These are phyloP conservation scores for Pterocarpus santalinus DNA, from an alignment of 306 rosid genomes.

Conservation along the genomic window DNA sequence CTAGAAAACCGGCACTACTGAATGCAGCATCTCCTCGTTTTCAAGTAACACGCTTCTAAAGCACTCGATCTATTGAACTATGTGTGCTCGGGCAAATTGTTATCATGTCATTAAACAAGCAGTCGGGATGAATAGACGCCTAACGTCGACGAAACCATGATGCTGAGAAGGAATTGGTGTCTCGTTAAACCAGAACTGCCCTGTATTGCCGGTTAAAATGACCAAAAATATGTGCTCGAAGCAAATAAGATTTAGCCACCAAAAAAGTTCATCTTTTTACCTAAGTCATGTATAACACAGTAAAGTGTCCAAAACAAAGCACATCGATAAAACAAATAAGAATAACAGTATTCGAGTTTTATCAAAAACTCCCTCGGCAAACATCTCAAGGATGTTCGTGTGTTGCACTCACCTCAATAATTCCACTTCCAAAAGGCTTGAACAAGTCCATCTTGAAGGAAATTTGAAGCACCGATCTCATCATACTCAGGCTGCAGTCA, in stretches of 20 bases:
- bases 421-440: not conserved
- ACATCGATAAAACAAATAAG: not conserved
- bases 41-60: not conserved
- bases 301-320: conserved; percentile 9
- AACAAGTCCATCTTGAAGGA: not conserved
- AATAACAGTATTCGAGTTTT: not conserved
- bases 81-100: not conserved
- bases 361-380: conserved; percentile 33
- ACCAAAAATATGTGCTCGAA: not conserved
- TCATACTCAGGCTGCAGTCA: not conserved
- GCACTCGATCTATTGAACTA: not conserved
- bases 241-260: not conserved
- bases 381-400: conserved; percentile 3
- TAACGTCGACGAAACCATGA: not conserved
- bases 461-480: not conserved
- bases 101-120: not conserved
- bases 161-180: not conserved
- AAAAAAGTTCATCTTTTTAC: conserved; percentile 8
- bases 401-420: not conserved
- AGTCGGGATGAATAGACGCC: not conserved
- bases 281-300: not conserved
- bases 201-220: not conserved
- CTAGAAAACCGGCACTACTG: not conserved
- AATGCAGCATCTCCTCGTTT: not conserved
- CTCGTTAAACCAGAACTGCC: not conserved